Base-by-base conservation (phyloP, 2,329 filamentous ascomycete genomes). In the Nemania sp. region DNA sequence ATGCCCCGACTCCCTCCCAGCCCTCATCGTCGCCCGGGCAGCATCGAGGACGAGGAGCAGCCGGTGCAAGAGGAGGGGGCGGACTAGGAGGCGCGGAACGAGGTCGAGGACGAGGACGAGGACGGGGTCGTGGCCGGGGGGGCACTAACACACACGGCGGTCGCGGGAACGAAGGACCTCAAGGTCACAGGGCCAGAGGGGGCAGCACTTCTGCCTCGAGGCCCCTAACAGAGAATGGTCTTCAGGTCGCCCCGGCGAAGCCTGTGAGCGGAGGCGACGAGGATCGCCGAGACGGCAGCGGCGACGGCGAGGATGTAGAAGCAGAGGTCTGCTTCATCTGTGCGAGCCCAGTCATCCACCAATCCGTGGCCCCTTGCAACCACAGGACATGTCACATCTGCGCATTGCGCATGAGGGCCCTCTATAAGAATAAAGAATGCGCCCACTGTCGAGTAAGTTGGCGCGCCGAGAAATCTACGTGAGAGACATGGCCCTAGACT, bases 361-460 rank as follows among this genome's bases (percentile, higher is more conserved):
- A 93, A 74, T 92, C 94, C 10, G 89, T 99, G 72, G 90, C 94
- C 35, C 95, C 96, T 22, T 99, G 96, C 82, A 98, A 98, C 80
- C 96, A 99, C 82, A 88, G 93, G 65, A 98, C 95, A 56, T 99
- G 96, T 79, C 96, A 99, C 82, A 97, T 98, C 72, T 99, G 96
- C 80, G 91, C 94, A 10, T 83, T 99, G 73, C 89, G 96, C 67
- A 89, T 98, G 88, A 89, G 96, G 74, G 96, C 95, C 0, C 83
- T 99, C 52, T 99, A 98, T 82, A 98, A 98, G 84, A 97, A 90
- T 68, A 97, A 97, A 80, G 92, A 94, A 72, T 99, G 96, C 81
- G 92, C 94, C n/a, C 94, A 98, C 80, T 99, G 96, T 79, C 87
- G 96, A 77, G 93, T 94, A 86, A 74, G 91, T 84, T 13, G 6